Base-by-base conservation (phyloP, 2,329 filamentous ascomycete species). In the Neonectria magnoliae region DNA sequence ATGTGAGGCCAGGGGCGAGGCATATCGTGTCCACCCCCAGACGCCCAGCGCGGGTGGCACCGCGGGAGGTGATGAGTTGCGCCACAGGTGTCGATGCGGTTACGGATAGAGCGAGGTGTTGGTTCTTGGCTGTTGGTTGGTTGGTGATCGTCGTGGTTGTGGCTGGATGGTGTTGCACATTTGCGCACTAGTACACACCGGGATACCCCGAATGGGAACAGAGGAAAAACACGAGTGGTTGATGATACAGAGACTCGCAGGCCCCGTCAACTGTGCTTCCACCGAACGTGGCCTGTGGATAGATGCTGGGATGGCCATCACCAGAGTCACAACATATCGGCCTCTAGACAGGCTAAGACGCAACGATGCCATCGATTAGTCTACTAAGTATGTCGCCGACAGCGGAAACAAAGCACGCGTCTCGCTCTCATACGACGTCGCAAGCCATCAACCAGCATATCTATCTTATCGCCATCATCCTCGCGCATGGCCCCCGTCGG, bases 11-110 rank as follows among this genome's bases (percentile, higher is more conserved):
- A 38, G 36, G 36, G 36, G 36, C 18, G 36, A 6, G 7, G 33
- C 3, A 2, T 11, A 44, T 31, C 58, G 5, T 11, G 44, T 41
- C 58, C 58, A 51, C 58, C 51, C 51, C 58, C 52, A 3, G 58
- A 61, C 44, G 31, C 31, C 31, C 11, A 5, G 36, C 38, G 29
- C 56, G 56, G 56, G 57, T 60, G 57, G 57, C 50, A 54, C 42
- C 50, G 57, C 50, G 31, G 57, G 36, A 36, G 45, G 22, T n/a
- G 51, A 25, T 22, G 38, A 20, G 27, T 31, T 16, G n/a, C 44
- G 55, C 18, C 25, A 31, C 31, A 45, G 5, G n/a, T 8, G 6
- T 36, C 9, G 20, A 14, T 13, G 25, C n/a, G n/a, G 41, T 42
- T 42, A 18, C 41, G 41, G 41, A 42, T 42, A 11, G 36, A 38